Conservation (phyloP, 148 eudicot genomes). For the Heliamphora exappendiculata region DNA sequence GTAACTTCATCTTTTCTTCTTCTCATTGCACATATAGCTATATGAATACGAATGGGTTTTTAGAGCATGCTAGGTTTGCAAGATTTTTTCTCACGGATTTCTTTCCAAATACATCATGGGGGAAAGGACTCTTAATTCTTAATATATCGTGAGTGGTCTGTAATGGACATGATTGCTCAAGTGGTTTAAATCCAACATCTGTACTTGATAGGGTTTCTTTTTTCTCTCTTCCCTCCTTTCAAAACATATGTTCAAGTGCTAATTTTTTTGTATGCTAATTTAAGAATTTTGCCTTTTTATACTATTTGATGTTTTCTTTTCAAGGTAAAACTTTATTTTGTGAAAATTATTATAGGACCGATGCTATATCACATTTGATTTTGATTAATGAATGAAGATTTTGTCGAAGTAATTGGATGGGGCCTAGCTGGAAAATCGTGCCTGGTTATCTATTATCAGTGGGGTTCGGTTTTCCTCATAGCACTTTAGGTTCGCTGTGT, state of each 20-base stretch:
- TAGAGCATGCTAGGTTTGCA: not conserved
- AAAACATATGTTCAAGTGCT: not conserved
- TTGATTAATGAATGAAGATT: not conserved
- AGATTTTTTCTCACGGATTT: not conserved
- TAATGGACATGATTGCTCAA: not conserved
- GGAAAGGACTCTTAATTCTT: not conserved
- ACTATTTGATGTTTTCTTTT: not conserved
- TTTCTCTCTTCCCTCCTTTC: not conserved
- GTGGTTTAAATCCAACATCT: not conserved
- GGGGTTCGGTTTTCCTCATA: not conserved
- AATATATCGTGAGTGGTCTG: not conserved
- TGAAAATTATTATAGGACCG: not conserved
- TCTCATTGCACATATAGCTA: not conserved
- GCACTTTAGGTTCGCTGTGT: not conserved
- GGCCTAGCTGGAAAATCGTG: not conserved
- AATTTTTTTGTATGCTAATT: not conserved
- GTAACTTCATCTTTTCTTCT: conserved; percentile 39
- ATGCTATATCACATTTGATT: not conserved
- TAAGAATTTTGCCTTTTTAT: not conserved
- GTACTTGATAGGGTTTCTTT: no score
- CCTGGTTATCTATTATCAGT: not conserved
- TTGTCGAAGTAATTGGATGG: not conserved
- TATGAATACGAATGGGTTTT: conserved; percentile 1
- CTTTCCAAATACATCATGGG: not conserved
- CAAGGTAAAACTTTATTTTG: not conserved